Evolutionary conservation across 208 protist genomes (phyloP), one percentile per base, ranked within the genome.

Genomic region (Acanthamoeba healyi): DNA sequence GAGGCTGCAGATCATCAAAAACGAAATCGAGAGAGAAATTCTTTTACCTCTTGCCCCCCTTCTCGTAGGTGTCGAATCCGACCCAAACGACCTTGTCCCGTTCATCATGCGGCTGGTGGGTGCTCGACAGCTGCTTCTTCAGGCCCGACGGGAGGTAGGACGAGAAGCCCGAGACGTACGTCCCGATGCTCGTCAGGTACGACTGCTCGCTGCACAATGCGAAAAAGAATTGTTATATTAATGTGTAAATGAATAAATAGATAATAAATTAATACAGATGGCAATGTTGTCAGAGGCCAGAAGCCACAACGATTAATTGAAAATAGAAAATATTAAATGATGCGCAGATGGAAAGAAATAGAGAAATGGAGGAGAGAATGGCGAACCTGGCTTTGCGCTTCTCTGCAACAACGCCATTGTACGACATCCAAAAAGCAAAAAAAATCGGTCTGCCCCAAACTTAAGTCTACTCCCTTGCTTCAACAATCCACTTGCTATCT

Each of bases 361-460:
- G 32, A 74, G 24, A 67, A 54, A 61, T 15, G 36, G 1, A 36
- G 0, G 7, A 56, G 10, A 46, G 67, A 46, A 46, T 3, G 46
- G 22, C 17, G 15, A 49, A 88, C 79, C 79, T 88, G 51, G 79
- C 79, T 42, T 88, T 88, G 79, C 79, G 79, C 51, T 88, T 88
- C 79, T 88, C 79, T 65, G 79, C 79, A 65, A 88, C 51, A n/a
- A 88, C 51, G 51, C 67, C 67, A 77, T 77, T 77, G 29, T 77
- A 46, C 67, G 67, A 77, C 67, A 77, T 77, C n/a, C n/a, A n/a
- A n/a, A n/a, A n/a, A n/a, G n/a, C n/a, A n/a, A n/a, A n/a, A 6
- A 77, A 77, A 36, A 44, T 0, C n/a, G 14, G 15, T 24, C 49
- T 54, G 36, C 5, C n/a, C 22, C 19, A 77, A 44, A 46, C 32